Conservation (phyloP, 2,329 filamentous ascomycete genomes). For the Alternaria arborescens region DNA sequence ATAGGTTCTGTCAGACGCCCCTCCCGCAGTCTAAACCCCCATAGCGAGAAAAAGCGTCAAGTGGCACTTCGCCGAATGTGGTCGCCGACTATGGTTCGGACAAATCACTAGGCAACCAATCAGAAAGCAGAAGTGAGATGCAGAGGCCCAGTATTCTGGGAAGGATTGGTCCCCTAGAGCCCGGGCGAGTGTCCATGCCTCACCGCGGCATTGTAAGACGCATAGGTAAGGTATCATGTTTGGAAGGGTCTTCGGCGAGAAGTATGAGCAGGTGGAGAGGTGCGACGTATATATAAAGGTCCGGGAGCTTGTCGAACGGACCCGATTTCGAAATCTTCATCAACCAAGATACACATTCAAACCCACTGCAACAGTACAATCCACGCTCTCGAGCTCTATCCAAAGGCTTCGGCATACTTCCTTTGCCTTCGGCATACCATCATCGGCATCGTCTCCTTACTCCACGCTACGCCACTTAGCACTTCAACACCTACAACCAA, state of each 20-base stretch:
- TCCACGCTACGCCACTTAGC: neutral
- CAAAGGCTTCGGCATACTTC: neutral
- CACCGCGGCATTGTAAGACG: neutral
- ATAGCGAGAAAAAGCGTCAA: slow-evolving; percentile 8
- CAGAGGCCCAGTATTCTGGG: neutral
- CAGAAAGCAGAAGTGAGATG: neutral
- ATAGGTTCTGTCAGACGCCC: slow-evolving; percentile 21
- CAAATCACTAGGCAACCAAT: slow-evolving; percentile 8
- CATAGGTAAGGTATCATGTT: neutral
- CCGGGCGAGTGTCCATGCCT: neutral
- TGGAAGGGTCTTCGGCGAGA: neutral
- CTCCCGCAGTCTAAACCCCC: slow-evolving; percentile 13
- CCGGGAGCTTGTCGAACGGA: neutral
- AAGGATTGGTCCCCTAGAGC: slow-evolving; percentile 1
- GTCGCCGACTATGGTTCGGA: slow-evolving; percentile 31
- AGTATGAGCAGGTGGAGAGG: neutral
- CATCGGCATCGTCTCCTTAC: neutral
- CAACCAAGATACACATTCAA: neutral
- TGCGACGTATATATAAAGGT: slow-evolving; percentile 5
- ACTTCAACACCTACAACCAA: neutral
- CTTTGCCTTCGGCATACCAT: neutral
- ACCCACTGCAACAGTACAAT: neutral
- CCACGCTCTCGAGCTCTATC: neutral
- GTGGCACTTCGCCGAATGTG: slow-evolving; percentile 23
- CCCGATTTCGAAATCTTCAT: neutral